phyloP scores from a whole-genome alignment of 2,329 filamentous ascomycete species.

The Lecanoromycetidae sp. region DNA sequence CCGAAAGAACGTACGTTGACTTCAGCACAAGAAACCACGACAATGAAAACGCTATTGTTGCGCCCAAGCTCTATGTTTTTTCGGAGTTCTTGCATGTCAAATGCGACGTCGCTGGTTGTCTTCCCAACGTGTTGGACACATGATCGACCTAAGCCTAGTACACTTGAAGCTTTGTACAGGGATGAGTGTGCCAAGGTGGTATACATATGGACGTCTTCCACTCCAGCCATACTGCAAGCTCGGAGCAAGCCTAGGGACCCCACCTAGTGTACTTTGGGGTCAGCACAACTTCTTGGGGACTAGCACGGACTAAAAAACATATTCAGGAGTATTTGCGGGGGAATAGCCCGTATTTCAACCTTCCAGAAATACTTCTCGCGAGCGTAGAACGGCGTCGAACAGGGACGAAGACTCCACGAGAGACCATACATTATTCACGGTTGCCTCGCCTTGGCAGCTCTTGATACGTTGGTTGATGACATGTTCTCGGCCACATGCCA shows the following conservation, averaged over 20 bases:
- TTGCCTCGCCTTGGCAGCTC: slow-evolving; percentile 18
- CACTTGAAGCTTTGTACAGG: slow-evolving; percentile 66
- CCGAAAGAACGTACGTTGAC: no score
- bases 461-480: slow-evolving; percentile 31
- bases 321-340: no score
- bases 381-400: no score
- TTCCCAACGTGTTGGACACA: slow-evolving; percentile 39
- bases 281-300: no score
- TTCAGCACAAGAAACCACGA: slow-evolving; percentile 73
- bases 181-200: slow-evolving; percentile 78
- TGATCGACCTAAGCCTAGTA: slow-evolving; percentile 64
- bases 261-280: no score
- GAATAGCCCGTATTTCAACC: no score
- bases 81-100: slow-evolving; percentile 58
- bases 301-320: no score
- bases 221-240: slow-evolving; percentile 51
- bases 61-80: slow-evolving; percentile 38
- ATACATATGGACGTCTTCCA: slow-evolving; percentile 61
- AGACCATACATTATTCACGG: no score
- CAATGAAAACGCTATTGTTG: slow-evolving; percentile 53
- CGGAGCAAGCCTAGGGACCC: slow-evolving; percentile 58
- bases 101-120: slow-evolving; percentile 43
- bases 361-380: no score
- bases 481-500: slow-evolving; percentile 59
- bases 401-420: no score